Evolutionary conservation across 169 alveolate species (phyloP).

Genomic region (Ichthyophthirius multifiliis): DNA sequence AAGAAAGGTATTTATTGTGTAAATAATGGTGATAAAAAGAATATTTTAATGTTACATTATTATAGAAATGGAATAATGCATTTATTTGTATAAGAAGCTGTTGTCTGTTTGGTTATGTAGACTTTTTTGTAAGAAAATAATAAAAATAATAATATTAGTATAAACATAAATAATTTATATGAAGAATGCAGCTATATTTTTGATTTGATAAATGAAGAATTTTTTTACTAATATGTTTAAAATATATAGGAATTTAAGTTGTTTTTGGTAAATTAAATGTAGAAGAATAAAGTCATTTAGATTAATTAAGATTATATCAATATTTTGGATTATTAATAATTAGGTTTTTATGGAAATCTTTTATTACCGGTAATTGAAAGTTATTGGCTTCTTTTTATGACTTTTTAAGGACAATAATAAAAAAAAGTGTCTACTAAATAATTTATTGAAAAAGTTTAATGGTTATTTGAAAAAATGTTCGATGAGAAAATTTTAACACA

Average conservation of each 20-base stretch:
- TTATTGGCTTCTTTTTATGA: constrained; percentile 61
- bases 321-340: constrained; percentile 32
- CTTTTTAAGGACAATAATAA: constrained; percentile 35
- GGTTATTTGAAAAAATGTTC: constrained; percentile 66
- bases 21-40: constrained; percentile 65
- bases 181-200: constrained; percentile 56
- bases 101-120: constrained; percentile 53
- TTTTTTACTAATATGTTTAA: neutral
- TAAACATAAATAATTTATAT: constrained; percentile 42
- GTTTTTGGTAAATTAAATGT: constrained; percentile 32
- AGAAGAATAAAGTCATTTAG: constrained; percentile 29
- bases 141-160: constrained; percentile 55
- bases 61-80: constrained; percentile 66
- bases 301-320: constrained; percentile 17
- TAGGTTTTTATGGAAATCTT: constrained; percentile 48
- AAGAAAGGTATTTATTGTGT: too few relatives aligned
- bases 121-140: constrained; percentile 68
- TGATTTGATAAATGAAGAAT: constrained; percentile 25
- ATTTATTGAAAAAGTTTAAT: constrained; percentile 46
- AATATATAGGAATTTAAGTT: too few relatives aligned
- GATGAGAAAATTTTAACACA: constrained; percentile 54
- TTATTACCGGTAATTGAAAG: constrained; percentile 75
- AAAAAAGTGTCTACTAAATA: constrained; percentile 10
- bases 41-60: constrained; percentile 56
- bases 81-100: constrained; percentile 59